Evolutionary conservation across 225 moss, liverwort and hornwort genomes (phyloP).

Genomic region (Polytrichum commune): DNA sequence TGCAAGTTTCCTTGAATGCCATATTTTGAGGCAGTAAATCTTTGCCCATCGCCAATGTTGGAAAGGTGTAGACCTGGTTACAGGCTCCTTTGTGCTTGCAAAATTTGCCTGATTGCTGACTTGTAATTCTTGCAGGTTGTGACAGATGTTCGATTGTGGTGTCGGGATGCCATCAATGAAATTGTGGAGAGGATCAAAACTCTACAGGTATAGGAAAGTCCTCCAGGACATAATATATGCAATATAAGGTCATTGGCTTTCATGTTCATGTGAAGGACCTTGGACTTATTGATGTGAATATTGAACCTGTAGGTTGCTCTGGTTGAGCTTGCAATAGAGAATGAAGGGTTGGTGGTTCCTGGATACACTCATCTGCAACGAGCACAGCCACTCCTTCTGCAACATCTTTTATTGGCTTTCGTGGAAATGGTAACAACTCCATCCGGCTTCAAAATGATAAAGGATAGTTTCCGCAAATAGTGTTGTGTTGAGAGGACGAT

Average conservation of each 20-base stretch:
- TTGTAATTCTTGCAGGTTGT: conserved; percentile 56
- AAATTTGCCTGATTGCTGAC: conserved; percentile 14
- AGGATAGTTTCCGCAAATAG: no score
- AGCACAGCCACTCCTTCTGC: conserved; percentile 90
- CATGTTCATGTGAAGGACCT: no score
- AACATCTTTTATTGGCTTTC: conserved; percentile 92
- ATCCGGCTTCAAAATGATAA: no score
- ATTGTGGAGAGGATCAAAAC: conserved; percentile 45
- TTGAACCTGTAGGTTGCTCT: conserved; percentile 53
- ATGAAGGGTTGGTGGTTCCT: conserved; percentile 85
- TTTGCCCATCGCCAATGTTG: no score
- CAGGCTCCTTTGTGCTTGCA: no score
- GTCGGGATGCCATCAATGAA: conserved; percentile 83
- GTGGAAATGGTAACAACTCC: conserved; percentile 80
- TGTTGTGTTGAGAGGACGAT: no score
- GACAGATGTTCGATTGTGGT: conserved; percentile 96
- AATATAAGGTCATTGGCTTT: no score
- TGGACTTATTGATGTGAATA: neutral
- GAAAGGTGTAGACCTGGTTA: no score
- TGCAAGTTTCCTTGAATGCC: no score
- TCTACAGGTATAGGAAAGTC: conserved; percentile 57
- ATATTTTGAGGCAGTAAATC: no score
- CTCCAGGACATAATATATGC: no score
- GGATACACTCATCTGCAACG: conserved; percentile 98
- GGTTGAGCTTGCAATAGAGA: conserved; percentile 70